Base-by-base conservation (phyloP, 2,329 filamentous ascomycete genomes). In the Fusarium sp. region DNA sequence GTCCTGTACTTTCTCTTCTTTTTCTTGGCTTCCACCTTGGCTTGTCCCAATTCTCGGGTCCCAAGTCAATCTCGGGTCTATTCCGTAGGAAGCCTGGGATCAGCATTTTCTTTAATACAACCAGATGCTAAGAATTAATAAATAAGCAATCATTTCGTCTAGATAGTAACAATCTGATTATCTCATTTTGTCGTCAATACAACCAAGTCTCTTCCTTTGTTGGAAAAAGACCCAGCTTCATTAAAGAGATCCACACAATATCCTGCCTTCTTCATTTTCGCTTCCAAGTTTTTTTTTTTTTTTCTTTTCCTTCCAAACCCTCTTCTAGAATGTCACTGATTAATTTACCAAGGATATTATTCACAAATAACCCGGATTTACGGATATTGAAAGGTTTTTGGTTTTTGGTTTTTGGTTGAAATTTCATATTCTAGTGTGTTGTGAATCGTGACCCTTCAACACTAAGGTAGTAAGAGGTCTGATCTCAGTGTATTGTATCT, bases 221-320 rank as follows among this genome's bases (percentile, higher is more conserved):
- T 38, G 34, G 18, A n/a, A 45, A 24, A 22, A 49, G 46, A 49
- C 27, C 51, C 66, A 42, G 52, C 60, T 59, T 57, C 63, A 62
- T 50, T 50, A 50, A 53, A 57, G 15, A 45, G 59, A n/a, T 69
- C 68, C 64, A 71, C 68, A 59, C 58, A 53, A 64, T 58, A 46
- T 63, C 44, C 45, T 47, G 51, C 24, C 34, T 61, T 25, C 20
- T 51, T 24, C 45, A n/a, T 43, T 14, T 32, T 22, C 49, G 43
- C 29, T 63, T 54, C 68, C 68, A 58, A 53, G 54, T 69, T 71
- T 69, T 68, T 69, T 71, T 68, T 63, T 47, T 42, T 24, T 24
- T 25, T 24, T n/a, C n/a, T 24, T 24, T 24, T 6, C 5, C 54
- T 30, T 8, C 27, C 9, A 44, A 44, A 47, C n/a, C 10, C 29